Base-by-base conservation (phyloP, 108 stramenopile species). In the Fragilaria crotonensis region DNA sequence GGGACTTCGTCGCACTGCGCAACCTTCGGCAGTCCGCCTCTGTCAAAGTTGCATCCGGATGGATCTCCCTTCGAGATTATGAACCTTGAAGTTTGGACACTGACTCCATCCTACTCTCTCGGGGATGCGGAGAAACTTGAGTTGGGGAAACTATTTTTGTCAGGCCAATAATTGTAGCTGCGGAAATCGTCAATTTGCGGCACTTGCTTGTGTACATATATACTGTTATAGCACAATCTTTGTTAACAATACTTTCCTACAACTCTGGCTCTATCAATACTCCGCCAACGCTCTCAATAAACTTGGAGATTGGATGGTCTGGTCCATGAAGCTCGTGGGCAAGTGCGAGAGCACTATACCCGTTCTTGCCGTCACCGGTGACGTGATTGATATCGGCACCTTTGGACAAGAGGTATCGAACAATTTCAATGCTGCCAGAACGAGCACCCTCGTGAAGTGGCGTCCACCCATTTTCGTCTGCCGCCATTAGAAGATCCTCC, bases 401-500 rank as follows among this genome's bases (percentile, higher is more conserved):
- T 31, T 69, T 68, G 27, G 79, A 75, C 2, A 90, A 57, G 58
- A 94, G 58, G 28, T 71, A 70, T 53, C 79, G 66, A 7, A 89
- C 85, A 0, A 86, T 80, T 9, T 88, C 87, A 27, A 76, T 44
- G 59, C 90, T 82, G 2, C 88, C 93, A 17, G 69, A 83, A 23
- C 93, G 57, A 0, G 79, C 82, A 48, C 71, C 89, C 61, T 94
- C 93, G 60, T 90, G 89, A 20, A 80, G 25, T 18, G 89, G 89
- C 22, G 81, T 78, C 93, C 93, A 94, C 5, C 86, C 93, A 76
- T 94, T 94, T 2, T 20, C 60, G 66, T 94, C 93, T 56, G 67
- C 75, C n/a, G 73, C 76, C 52, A 83, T 60, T 22, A 89, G 54
- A n/a, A 76, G 33, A 36, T 76, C 59, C 45, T 75, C 83, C 30